Evolutionary conservation across 1,284 basidiomycete species (phyloP).

Genomic region (Austroboletus rostrupii): DNA sequence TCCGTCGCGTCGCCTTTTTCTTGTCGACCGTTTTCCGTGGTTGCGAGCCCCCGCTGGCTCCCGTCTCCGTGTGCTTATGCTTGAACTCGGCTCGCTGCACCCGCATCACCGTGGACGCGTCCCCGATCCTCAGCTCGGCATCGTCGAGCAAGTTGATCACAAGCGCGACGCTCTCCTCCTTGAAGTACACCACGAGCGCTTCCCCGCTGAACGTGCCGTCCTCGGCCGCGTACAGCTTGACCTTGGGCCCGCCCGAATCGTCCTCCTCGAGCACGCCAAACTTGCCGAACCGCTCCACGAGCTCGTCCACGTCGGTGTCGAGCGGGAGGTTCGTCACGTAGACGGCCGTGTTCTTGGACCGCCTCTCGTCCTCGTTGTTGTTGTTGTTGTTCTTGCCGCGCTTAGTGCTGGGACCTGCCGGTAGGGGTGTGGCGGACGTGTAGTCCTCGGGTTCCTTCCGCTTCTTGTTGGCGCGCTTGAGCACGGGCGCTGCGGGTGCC

Average conservation of each 20-base stretch:
- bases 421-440: slow-evolving; percentile 55
- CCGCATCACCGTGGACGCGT: slow-evolving; percentile 69
- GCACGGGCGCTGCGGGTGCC: slow-evolving; percentile 80
- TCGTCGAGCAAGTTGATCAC: slow-evolving; percentile 90
- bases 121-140: slow-evolving; percentile 85
- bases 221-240: slow-evolving; percentile 91
- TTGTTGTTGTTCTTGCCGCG: slow-evolving; percentile 55
- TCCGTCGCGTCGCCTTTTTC: slow-evolving; percentile 74
- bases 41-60: slow-evolving; percentile 33
- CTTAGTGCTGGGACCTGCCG: slow-evolving; percentile 55
- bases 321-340: slow-evolving; percentile 85
- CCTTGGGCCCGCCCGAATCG: slow-evolving; percentile 79
- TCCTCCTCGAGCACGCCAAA: slow-evolving; percentile 93
- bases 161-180: slow-evolving; percentile 89
- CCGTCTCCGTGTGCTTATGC: slow-evolving; percentile 48
- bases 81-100: slow-evolving; percentile 85
- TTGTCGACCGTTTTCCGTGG: slow-evolving; percentile 75
- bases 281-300: slow-evolving; percentile 81
- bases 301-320: slow-evolving; percentile 72
- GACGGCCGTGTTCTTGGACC: slow-evolving; percentile 88
- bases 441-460: slow-evolving; percentile 77
- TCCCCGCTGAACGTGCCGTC: slow-evolving; percentile 94
- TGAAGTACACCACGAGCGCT: slow-evolving; percentile 95
- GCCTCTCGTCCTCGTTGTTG: slow-evolving; percentile 44
- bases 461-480: slow-evolving; percentile 77